Base-by-base conservation (phyloP, 2,329 filamentous ascomycete species). In the Myriangium duriaei region DNA sequence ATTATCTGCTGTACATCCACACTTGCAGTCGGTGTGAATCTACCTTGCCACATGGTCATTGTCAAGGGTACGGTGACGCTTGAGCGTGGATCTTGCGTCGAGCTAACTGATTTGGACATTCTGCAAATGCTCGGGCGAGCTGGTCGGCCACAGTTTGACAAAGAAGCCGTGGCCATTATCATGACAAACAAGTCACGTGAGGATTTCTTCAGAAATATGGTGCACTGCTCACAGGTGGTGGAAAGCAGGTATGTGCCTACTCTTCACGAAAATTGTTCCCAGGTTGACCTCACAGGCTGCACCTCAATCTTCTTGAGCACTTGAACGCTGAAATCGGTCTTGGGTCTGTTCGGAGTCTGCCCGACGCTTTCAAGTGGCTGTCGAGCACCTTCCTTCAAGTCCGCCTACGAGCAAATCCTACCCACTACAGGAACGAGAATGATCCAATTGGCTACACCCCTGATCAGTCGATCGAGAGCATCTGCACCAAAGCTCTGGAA, bases 41-140 rank as follows among this genome's bases (percentile, higher is more conserved):
- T 92, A 7, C 85, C 84, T 7, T 86, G 83, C 43, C 80, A 91
- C 52, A 72, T 87, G 3, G 83, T 87, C 3, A 75, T 92, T 7
- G 71, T 93, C 39, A 92, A 92, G 55, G 81, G 82, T 14, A 92
- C 84, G 0, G 69, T 76, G 3, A 65, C 68, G 0, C 87, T 75
- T 57, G 71, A 74, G 40, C 43, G 42, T 12, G 46, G 45, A 19
- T 40, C 43, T 42, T 71, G 76, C 39, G 18, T 21, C 17, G 82
- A 91, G 53, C 86, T 85, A 47, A 76, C 81, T 0, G 83, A 91
- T 52, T 64, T 92, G 4, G 84, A 92, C 47, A 71, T 88, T 44
- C 88, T 88, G 79, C 84, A 93, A 50, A 92, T 93, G 84, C 71
- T 92, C 34, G 84, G 84, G 5, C 75, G 84, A 45, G 84, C 84